Base-by-base conservation (phyloP, 2,329 filamentous ascomycete genomes). In the Aspergillus felis region DNA sequence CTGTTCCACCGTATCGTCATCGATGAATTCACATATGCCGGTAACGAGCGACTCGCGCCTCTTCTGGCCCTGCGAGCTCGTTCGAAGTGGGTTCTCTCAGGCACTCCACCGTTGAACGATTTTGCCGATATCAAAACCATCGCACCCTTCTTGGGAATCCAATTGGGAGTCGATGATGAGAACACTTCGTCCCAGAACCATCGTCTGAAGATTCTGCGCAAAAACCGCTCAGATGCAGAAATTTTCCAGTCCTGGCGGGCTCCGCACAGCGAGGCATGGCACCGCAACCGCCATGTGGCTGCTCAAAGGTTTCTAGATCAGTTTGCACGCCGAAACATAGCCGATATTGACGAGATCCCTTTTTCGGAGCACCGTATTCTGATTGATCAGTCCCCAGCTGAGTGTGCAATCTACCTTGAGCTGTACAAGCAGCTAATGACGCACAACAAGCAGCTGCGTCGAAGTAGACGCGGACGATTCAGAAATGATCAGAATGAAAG, bases 21-120 rank as follows among this genome's bases (percentile, higher is more conserved):
- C 1, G 87, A 89, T 59, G 87, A 89, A 61, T 88, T 84, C 61
- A 83, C 85, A 0, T 86, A 87, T 60, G 72, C 82, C 4, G 74
- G 76, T 48, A 66, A 73, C 17, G 68, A 78, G 51, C 71, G 76
- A 52, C 71, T 76, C 58, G 67, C 76, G 0, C 73, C 76, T 0
- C 70, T 85, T 4, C 71, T 78, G 6, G 73, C 71, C 0, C 64
- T 87, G 1, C 66, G 77, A 27, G 79, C 82, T 10, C 73, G 78
- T 46, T 83, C 81, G 44, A 80, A 79, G 54, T 88, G 86, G 85
- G 75, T 86, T 6, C 72, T 89, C 1, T 88, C 85, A 0, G 86
- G 83, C 3, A 89, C 86, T 1, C 86, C 86, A 1, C 76, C 79
- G 0, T 65, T 87, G 2, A 76, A 78, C 4, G 80, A 83, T 54